Percentiles rank a stretch among this genome's conserved stretches.
These are phyloP conservation scores for Samsoniella hepiali DNA, from an alignment of 2,329 filamentous ascomycete genomes.

Conservation along the genomic window DNA sequence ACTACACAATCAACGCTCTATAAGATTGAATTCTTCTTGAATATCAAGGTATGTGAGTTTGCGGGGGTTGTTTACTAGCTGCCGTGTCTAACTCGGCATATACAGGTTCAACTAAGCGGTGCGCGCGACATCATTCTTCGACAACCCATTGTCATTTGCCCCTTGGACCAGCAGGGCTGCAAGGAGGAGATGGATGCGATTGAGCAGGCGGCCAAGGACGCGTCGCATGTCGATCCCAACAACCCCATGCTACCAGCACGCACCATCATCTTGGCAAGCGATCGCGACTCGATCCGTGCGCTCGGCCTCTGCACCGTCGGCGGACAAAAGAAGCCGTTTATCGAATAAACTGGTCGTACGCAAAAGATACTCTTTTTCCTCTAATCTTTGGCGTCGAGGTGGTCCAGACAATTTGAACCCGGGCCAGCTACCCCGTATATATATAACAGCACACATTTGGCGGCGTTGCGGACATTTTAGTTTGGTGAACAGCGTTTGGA, in stretches of 20 bases:
- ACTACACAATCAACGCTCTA: slow-evolving; percentile 92
- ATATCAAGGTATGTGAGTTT: slow-evolving; percentile 69
- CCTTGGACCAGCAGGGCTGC: slow-evolving; percentile 89
- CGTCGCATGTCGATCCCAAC: slow-evolving; percentile 79
- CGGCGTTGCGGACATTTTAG: slow-evolving; percentile 7
- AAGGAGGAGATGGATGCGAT: slow-evolving; percentile 99
- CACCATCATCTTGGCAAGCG: slow-evolving; percentile 74
- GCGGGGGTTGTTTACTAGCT: background rate
- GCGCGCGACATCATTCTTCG: slow-evolving; percentile 84
- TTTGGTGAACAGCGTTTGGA: slow-evolving; percentile 12
- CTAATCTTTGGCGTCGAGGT: background rate
- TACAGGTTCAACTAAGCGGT: slow-evolving; percentile 79
- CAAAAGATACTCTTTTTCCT: background rate
- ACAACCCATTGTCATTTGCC: slow-evolving; percentile 93
- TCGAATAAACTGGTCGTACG: slow-evolving; percentile 45
- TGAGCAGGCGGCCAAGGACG: slow-evolving; percentile 91
- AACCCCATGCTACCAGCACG: slow-evolving; percentile 89
- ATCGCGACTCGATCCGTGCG: slow-evolving; percentile 62
- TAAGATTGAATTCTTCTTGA: slow-evolving; percentile 97
- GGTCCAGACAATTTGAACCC: slow-evolving; percentile 11
- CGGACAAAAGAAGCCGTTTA: slow-evolving; percentile 63
- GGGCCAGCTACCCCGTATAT: background rate
- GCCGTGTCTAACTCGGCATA: slow-evolving; percentile 19
- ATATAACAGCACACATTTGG: slow-evolving; percentile 3
- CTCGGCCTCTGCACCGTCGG: slow-evolving; percentile 61